Percentiles rank a stretch among this genome's conserved stretches.
Conservation (phyloP, 371 early-diverging fungal genomes). For the Catenaria anguillulae region DNA sequence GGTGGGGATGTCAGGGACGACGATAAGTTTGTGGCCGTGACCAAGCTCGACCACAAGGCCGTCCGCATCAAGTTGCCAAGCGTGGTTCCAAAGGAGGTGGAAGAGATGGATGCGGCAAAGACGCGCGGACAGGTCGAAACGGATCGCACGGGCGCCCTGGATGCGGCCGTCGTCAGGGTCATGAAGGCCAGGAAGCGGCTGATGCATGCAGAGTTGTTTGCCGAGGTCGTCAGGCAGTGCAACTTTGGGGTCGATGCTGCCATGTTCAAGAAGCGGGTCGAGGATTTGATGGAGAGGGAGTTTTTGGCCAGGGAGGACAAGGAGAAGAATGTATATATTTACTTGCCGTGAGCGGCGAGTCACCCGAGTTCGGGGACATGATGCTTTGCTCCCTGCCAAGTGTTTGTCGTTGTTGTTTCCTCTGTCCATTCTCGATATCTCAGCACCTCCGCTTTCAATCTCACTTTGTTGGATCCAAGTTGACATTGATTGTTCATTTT, state of each 20-base stretch:
- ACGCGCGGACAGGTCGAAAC: conserved; percentile 53
- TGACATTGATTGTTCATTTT: no score
- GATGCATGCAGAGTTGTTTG: conserved; percentile 47
- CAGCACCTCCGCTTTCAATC: no score
- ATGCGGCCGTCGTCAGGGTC: conserved; percentile 88
- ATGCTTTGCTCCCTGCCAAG: no score
- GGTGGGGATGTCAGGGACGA: conserved; percentile 36
- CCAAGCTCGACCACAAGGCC: conserved; percentile 35
- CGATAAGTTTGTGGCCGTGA: conserved; percentile 50
- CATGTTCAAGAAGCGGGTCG: conserved; percentile 76
- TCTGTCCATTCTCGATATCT: no score
- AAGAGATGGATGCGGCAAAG: conserved; percentile 35
- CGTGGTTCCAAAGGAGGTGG: neutral
- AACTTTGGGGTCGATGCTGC: conserved; percentile 29
- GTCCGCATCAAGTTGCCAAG: neutral
- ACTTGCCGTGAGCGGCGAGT: conserved; percentile 39
- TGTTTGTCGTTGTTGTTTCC: no score
- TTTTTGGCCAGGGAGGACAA: conserved; percentile 64
- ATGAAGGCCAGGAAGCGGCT: conserved; percentile 73
- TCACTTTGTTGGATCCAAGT: no score
- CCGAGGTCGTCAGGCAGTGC: conserved; percentile 52
- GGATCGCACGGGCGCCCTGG: conserved; percentile 69
- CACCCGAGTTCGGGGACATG: no score
- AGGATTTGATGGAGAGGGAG: conserved; percentile 80
- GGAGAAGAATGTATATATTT: conserved; percentile 34